phyloP scores from a whole-genome alignment of 2,329 filamentous ascomycete species.

The Exophiala sideris region DNA sequence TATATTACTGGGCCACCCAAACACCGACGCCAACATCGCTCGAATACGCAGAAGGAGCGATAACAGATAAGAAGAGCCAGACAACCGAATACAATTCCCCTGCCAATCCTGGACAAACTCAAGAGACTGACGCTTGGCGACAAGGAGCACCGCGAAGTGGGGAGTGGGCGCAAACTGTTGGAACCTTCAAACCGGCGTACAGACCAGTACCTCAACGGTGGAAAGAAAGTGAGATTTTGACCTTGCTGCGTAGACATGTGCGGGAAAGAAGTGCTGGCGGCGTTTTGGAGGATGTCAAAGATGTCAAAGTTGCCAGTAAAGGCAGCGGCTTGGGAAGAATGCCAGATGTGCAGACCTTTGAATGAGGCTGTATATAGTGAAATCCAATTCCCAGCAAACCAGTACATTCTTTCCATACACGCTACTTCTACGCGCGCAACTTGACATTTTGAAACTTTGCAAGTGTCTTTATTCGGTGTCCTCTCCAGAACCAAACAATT shows the following conservation, averaged over 20 bases:
- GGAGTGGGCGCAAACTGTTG: conserved; percentile 96
- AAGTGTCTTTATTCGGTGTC: too few species aligned
- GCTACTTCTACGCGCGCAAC: too few species aligned
- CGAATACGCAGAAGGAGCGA: conserved; percentile 54
- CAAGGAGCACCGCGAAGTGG: conserved; percentile 57
- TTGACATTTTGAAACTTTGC: too few species aligned
- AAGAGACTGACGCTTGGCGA: conserved; percentile 50
- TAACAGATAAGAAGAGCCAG: conserved; percentile 12
- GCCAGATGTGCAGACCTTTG: conserved; percentile 45
- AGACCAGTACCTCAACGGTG: conserved; percentile 83
- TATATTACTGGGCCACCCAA: conserved; percentile 99
- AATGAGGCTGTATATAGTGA: conserved; percentile 25
- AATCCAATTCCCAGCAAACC: too few species aligned
- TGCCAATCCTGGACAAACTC: conserved; percentile 29
- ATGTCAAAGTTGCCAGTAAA: conserved; percentile 15
- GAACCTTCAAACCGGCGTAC: conserved; percentile 91
- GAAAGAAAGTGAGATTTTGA: conserved; percentile 76
- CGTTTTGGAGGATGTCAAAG: conserved; percentile 36
- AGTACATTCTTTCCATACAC: too few species aligned
- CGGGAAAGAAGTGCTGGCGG: conserved; percentile 63
- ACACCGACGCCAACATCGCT: conserved; percentile 61
- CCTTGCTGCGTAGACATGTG: conserved; percentile 76
- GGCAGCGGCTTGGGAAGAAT: conserved; percentile 44
- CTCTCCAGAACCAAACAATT: too few species aligned
- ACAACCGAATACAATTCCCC: conserved; percentile 24